Percentiles rank a stretch among this genome's conserved stretches.
Evolutionary conservation across 208 protist species (phyloP).

Genomic region (Acanthamoeba healyi): DNA sequence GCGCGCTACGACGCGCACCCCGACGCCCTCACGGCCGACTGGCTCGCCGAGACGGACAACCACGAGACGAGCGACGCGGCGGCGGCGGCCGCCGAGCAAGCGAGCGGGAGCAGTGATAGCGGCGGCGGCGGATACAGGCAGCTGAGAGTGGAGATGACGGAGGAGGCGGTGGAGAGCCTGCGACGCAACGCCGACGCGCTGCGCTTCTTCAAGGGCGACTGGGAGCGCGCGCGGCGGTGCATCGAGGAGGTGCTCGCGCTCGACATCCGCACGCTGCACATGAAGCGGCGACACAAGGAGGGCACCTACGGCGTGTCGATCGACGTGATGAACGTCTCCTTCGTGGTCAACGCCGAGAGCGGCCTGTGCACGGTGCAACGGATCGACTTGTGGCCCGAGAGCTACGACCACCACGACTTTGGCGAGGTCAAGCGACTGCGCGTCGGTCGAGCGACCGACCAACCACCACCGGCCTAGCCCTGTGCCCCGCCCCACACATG

Average conservation of each 20-base stretch:
- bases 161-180: not conserved
- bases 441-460: too few species aligned
- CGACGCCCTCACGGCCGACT: conserved; percentile 1
- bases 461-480: too few species aligned
- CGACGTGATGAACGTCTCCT: conserved; percentile 6
- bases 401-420: conserved; percentile 19
- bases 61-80: not conserved
- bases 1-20: conserved; percentile 75
- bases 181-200: not conserved
- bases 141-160: not conserved
- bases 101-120: not conserved
- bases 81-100: not conserved
- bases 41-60: not conserved
- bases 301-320: conserved; percentile 5
- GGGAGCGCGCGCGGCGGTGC: conserved; percentile 34
- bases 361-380: not conserved
- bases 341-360: not conserved
- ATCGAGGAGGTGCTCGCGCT: conserved; percentile 33
- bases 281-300: not conserved
- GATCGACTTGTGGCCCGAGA: conserved; percentile 32
- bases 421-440: not conserved
- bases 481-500: too few species aligned
- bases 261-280: conserved; percentile 26
- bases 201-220: conserved; percentile 1
- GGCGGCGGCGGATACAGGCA: not conserved